Percentiles rank a stretch among this genome's conserved stretches.
phyloP scores from a whole-genome alignment of 352 stramenopile species.

The Peronosclerospora sorghi region DNA sequence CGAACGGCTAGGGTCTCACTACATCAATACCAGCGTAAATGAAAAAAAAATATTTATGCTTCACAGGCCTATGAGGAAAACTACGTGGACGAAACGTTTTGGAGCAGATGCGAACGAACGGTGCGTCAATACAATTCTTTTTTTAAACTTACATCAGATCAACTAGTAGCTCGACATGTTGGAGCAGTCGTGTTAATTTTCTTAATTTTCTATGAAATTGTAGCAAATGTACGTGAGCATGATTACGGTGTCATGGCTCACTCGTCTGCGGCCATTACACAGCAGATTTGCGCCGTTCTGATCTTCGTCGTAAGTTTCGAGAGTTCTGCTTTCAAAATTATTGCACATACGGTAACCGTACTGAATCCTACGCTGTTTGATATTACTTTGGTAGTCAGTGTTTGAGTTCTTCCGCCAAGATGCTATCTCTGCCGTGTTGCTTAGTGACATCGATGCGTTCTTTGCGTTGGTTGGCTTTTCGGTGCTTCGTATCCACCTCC shows the following conservation, averaged over 20 bases:
- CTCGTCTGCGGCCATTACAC: conserved; percentile 71
- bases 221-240: too few relatives aligned
- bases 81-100: conserved; percentile 86
- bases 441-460: conserved; percentile 47
- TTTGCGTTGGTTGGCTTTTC: conserved; percentile 49
- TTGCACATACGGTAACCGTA: too few relatives aligned
- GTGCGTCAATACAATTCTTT: too few relatives aligned
- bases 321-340: conserved; percentile 4
- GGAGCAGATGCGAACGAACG: conserved; percentile 84
- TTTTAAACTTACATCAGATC: too few relatives aligned
- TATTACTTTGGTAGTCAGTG: too few relatives aligned
- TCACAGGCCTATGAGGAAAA: conserved; percentile 84
- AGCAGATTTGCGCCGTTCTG: conserved; percentile 82
- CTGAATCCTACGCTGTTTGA: too few relatives aligned
- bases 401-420: too few relatives aligned
- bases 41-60: conserved; percentile 86
- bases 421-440: conserved; percentile 36
- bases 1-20: background rate
- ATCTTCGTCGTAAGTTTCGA: conserved; percentile 73
- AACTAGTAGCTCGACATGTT: too few relatives aligned
- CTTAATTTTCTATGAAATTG: too few relatives aligned
- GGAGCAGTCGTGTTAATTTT: background rate
- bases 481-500: too few relatives aligned
- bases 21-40: too few relatives aligned
- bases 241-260: too few relatives aligned